These are phyloP conservation scores for Coniella lustricola DNA, from an alignment of 2,329 filamentous ascomycete genomes.

Conservation along the genomic window DNA sequence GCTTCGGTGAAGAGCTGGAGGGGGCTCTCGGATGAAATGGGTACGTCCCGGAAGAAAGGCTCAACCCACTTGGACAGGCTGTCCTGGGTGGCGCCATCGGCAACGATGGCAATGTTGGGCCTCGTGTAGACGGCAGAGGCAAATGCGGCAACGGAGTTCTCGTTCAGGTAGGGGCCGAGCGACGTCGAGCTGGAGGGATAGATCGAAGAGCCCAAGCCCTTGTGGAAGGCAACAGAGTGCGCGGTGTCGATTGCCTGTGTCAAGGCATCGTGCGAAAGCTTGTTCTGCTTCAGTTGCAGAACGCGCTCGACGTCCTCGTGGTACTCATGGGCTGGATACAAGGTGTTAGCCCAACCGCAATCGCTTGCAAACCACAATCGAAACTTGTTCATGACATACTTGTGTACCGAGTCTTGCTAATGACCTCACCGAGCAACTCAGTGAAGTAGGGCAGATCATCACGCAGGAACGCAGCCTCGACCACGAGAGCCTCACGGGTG, in stretches of 20 bases:
- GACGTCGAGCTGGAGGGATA: constrained; percentile 66
- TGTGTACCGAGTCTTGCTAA: constrained; percentile 80
- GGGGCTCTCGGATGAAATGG: constrained; percentile 45
- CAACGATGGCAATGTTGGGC: constrained; percentile 84
- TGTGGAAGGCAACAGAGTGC: constrained; percentile 86
- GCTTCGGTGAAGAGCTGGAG: constrained; percentile 52
- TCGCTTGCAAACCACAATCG: constrained; percentile 3
- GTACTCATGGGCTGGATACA: constrained; percentile 69
- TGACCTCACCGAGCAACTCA: constrained; percentile 88
- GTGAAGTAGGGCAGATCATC: constrained; percentile 96
- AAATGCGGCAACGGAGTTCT: constrained; percentile 67
- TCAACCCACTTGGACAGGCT: constrained; percentile 83
- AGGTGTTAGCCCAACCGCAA: constrained; percentile 16
- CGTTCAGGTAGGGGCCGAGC: constrained; percentile 72
- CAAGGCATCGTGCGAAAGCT: constrained; percentile 53
- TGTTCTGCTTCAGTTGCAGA: constrained; percentile 71
- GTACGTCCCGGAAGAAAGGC: constrained; percentile 78
- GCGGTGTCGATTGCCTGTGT: constrained; percentile 77
- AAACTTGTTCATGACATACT: constrained; percentile 41
- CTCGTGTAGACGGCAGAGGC: constrained; percentile 77
- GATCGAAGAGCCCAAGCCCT: constrained; percentile 74
- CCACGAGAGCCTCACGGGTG: constrained; percentile 84
- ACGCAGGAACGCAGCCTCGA: constrained; percentile 91
- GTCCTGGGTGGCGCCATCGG: constrained; percentile 72
- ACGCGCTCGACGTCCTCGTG: constrained; percentile 77